Evolutionary conservation across 371 early-diverging fungal genomes (phyloP).

Genomic region (Blakeslea trispora): DNA sequence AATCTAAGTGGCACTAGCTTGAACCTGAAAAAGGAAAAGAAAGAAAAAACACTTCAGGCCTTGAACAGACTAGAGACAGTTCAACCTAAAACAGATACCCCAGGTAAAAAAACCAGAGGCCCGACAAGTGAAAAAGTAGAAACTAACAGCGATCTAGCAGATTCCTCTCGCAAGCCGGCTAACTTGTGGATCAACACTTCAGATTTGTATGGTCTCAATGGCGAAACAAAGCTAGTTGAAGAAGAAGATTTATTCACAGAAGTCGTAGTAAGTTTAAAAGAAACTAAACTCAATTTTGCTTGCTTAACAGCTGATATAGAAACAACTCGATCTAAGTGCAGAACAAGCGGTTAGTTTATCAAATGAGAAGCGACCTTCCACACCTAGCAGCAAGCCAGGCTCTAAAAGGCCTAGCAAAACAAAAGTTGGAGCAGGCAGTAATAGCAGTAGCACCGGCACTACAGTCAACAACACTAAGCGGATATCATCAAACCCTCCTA

Average conservation of each 20-base stretch:
- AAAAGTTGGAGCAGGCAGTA: background rate
- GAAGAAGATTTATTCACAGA: conserved; percentile 25
- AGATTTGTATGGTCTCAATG: conserved; percentile 11
- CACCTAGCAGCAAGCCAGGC: conserved; percentile 5
- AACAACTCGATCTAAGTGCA: conserved; percentile 26
- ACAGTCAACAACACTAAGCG: background rate
- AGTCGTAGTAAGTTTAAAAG: conserved; percentile 22
- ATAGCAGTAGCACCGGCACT: conserved; percentile 16
- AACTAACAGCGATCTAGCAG: background rate
- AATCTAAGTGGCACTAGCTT: background rate
- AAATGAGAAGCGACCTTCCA: conserved; percentile 11
- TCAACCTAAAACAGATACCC: background rate
- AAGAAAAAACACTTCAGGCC: conserved; percentile 12
- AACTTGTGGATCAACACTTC: conserved; percentile 5
- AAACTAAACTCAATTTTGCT: background rate
- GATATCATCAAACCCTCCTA: background rate
- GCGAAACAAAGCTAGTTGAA: conserved; percentile 1
- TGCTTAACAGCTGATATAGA: conserved; percentile 8
- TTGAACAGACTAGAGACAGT: background rate
- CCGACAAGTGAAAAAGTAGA: background rate
- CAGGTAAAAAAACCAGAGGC: background rate
- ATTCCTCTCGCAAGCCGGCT: background rate
- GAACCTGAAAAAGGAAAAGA: conserved; percentile 4
- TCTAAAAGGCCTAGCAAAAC: conserved; percentile 11
- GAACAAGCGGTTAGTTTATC: conserved; percentile 22